Evolutionary conservation across 1,284 basidiomycete genomes (phyloP).

Genomic region (Kwoniella shivajii): DNA sequence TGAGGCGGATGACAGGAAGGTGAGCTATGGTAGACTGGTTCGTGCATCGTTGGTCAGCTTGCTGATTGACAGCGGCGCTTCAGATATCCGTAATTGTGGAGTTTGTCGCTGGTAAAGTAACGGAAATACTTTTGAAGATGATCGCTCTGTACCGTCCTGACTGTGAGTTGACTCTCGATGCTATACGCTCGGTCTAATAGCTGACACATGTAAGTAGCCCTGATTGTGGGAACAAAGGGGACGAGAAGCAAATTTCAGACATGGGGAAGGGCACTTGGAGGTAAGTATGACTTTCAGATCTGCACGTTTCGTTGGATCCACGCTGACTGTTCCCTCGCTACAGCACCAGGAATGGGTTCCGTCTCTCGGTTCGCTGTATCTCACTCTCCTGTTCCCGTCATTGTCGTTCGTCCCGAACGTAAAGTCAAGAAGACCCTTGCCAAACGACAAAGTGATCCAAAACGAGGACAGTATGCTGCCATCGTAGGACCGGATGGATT

Average conservation of each 20-base stretch:
- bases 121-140: slow-evolving; percentile 84
- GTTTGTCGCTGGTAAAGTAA: slow-evolving; percentile 87
- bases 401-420: slow-evolving; percentile 84
- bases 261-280: slow-evolving; percentile 63
- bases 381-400: slow-evolving; percentile 87
- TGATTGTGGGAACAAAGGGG: slow-evolving; percentile 90
- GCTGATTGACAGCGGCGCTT: background rate
- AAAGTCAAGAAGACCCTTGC: slow-evolving; percentile 81
- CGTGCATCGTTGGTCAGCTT: background rate
- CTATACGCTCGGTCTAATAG: background rate
- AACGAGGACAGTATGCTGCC: slow-evolving; percentile 69
- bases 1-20: slow-evolving; percentile 76
- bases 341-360: slow-evolving; percentile 60
- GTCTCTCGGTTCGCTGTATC: slow-evolving; percentile 72
- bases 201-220: slow-evolving; percentile 57
- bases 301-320: slow-evolving; percentile 20
- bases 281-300: slow-evolving; percentile 13
- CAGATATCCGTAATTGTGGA: slow-evolving; percentile 92
- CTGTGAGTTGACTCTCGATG: slow-evolving; percentile 55
- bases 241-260: slow-evolving; percentile 63
- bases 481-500: slow-evolving; percentile 47
- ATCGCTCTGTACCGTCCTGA: slow-evolving; percentile 95
- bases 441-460: slow-evolving; percentile 80
- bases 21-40: slow-evolving; percentile 50
- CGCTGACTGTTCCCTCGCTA: background rate